These are phyloP conservation scores for Emydomyces testavorans DNA, from an alignment of 2,329 filamentous ascomycete species.

Conservation along the genomic window DNA sequence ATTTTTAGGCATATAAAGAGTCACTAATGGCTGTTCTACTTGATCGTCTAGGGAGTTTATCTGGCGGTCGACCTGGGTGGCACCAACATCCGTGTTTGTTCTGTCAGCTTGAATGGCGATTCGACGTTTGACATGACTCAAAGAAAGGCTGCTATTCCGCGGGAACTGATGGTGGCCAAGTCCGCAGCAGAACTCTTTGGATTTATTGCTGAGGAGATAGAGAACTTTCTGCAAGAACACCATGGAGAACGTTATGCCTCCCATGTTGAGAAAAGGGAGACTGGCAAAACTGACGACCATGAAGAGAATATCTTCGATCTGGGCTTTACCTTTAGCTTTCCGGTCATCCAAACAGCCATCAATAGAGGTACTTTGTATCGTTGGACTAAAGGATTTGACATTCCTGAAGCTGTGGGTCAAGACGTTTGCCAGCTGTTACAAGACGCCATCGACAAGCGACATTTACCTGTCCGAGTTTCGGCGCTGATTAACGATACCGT, in stretches of 20 bases:
- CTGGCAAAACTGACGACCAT: conserved; percentile 47
- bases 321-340: conserved; percentile 98
- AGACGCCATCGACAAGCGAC: conserved; percentile 72
- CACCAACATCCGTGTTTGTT: conserved; percentile 97
- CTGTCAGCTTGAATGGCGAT: conserved; percentile 83
- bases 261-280: conserved; percentile 53
- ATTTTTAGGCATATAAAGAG: background rate
- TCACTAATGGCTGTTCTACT: conserved; percentile 11
- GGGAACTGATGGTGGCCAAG: conserved; percentile 78
- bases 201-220: conserved; percentile 88
- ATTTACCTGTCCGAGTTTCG: conserved; percentile 83
- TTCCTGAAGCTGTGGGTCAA: conserved; percentile 83
- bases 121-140: conserved; percentile 89
- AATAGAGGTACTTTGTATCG: conserved; percentile 90
- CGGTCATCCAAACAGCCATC: conserved; percentile 84
- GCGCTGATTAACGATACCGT: conserved; percentile 97
- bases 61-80: conserved; percentile 95
- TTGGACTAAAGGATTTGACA: conserved; percentile 98
- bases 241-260: conserved; percentile 76
- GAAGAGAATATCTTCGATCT: conserved; percentile 78
- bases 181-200: conserved; percentile 77
- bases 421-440: conserved; percentile 90
- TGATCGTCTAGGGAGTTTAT: conserved; percentile 63
- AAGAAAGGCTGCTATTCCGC: conserved; percentile 83
- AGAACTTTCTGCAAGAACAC: conserved; percentile 73